Evolutionary conservation across 306 rosid genomes (phyloP).

Genomic region (Ammopiptanthus mongolicus): DNA sequence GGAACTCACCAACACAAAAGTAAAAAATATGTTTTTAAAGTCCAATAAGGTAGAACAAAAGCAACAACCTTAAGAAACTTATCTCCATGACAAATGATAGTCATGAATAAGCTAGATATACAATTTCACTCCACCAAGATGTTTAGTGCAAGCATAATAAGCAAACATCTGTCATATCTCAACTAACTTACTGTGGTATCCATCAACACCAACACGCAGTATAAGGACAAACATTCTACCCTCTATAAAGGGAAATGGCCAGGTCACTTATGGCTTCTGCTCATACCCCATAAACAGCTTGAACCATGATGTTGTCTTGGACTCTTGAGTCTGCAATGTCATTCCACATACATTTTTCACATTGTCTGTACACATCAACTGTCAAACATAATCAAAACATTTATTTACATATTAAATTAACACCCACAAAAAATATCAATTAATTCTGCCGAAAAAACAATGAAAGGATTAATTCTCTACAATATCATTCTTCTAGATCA

Average conservation of each 20-base stretch:
- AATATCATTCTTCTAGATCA: neutral
- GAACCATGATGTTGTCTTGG: conserved; percentile 97
- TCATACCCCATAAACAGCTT: conserved; percentile 87
- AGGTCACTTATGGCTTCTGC: conserved; percentile 94
- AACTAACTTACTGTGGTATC: too few species aligned
- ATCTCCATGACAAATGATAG: too few species aligned
- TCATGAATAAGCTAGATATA: too few species aligned
- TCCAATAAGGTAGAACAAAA: too few species aligned
- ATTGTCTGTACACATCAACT: conserved; percentile 84
- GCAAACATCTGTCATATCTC: too few species aligned
- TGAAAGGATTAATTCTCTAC: too few species aligned
- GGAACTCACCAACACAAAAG: too few species aligned
- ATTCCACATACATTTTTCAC: conserved; percentile 86
- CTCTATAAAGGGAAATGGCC: conserved; percentile 97
- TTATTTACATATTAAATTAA: neutral
- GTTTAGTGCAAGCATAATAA: too few species aligned
- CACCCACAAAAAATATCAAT: neutral
- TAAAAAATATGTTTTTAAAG: too few species aligned
- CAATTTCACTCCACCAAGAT: too few species aligned
- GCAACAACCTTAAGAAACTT: too few species aligned
- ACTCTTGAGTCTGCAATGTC: conserved; percentile 67
- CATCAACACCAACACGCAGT: conserved; percentile 88
- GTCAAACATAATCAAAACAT: conserved; percentile 28
- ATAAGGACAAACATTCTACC: conserved; percentile 88
- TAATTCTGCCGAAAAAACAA: neutral